Evolutionary conservation across 176 grass and related monocot genomes (phyloP), one percentile per base, ranked within the genome.

Genomic region (Avena eriantha): DNA sequence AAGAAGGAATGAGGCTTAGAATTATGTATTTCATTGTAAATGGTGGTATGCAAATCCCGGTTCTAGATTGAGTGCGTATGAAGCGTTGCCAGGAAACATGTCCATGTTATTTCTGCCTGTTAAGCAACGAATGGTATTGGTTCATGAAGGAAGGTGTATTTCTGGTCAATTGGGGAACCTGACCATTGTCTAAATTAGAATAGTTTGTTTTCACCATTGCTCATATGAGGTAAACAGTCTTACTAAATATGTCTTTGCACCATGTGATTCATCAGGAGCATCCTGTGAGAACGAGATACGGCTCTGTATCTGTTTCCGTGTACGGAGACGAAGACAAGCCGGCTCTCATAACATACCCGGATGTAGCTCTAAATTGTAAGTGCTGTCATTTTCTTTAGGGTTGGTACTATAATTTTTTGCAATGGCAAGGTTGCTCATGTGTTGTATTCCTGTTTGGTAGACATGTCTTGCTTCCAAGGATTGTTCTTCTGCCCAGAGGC

Each of bases 391-490:
- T 16, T 9, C 60, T 24, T 48, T 58, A 16, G 7, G 50, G 56
- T 87, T 69, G 2, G 24, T 64, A 48, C 21, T 79, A 79, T 71
- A 46, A 24, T n/a, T 22, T 73, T 73, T 50, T 59, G 7, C 43
- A 22, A 61, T 19, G 22, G 14, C 60, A 57, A 23, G 83, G 8
- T 26, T 56, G 39, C 61, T 89, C 66, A 82, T 85, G 5, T 73
- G 15, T 29, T 47, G 10, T 56, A 34, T 73, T 69, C 35, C 48
- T 93, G 21, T 88, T 82, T 67, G 73, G 74, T 66, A 98, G 96
- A 98, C 90, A 92, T 95, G 90, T 95, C 96, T 80, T 98, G 96
- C 87, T 98, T 96, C 71, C 93, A 98, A 94, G 96, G 96, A 90
- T 94, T 98, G 88, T 90, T 98, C 48, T 98, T 98, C 89, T 98